Base-by-base conservation (phyloP, 2,329 filamentous ascomycete genomes). In the Calonectria leucothoes region DNA sequence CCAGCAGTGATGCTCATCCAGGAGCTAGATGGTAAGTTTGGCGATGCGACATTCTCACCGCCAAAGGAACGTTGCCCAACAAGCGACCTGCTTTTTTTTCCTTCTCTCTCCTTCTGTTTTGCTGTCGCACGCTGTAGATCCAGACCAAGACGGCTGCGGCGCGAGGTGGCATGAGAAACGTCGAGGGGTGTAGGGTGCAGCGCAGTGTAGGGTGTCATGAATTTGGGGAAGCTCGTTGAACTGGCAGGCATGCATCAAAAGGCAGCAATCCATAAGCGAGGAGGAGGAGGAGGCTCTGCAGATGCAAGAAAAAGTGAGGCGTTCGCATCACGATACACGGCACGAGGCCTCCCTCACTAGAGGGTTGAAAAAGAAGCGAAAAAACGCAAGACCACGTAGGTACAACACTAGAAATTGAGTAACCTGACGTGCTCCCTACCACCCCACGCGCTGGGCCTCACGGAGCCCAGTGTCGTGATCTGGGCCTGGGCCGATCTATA, bases 371-470 rank as follows among this genome's bases (percentile, higher is more conserved):
- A 33, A 64, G 29, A 31, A 63, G 14, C 4, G 29, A 2, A 3
- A 31, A 15, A 63, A 31, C 10, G 10, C 25, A 31, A 48, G 37
- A 64, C 37, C 59, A 64, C 39, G 25, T 48, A 64, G 27, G 25
- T 48, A 48, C 15, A 64, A 42, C 64, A 23, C 64, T 48, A 66
- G 15, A n/a, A n/a, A n/a, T n/a, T 8, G 48, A 12, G 64, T 55
- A 66, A 27, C 64, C 64, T 66, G 64, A 66, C 48, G 25, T 25
- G 7, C 27, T 33, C 27, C 25, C 64, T 48, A 48, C 64, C 64
- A 55, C 64, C 64, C 64, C 64, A 55, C 64, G 64, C 33, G 39
- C 48, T n/a, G 42, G 48, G 45, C 64, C 64, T 67, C 64, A 67
- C 20, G 17, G 37, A 31, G 10, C 0, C n/a, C 52, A 20, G 17